These are phyloP conservation scores for Botrytis fabae DNA, from an alignment of 2,329 filamentous ascomycete species.

Conservation along the genomic window DNA sequence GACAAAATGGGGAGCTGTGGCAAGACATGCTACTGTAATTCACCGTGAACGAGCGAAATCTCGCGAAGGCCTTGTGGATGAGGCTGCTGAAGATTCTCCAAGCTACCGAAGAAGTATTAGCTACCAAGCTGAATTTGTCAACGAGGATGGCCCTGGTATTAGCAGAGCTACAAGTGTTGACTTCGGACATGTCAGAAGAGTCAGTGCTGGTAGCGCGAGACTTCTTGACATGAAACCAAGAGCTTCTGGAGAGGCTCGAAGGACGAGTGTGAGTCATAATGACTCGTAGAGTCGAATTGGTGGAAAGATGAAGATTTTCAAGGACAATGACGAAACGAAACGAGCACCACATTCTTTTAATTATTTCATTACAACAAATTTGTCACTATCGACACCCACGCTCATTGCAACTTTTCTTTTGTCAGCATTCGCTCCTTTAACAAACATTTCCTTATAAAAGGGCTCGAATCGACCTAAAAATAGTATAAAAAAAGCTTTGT, in stretches of 20 bases:
- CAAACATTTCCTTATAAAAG: slow-evolving; percentile 38
- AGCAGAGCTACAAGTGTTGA: slow-evolving; percentile 72
- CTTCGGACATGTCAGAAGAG: slow-evolving; percentile 63
- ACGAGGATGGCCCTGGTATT: slow-evolving; percentile 38
- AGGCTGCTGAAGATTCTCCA: slow-evolving; percentile 27
- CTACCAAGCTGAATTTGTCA: slow-evolving; percentile 27
- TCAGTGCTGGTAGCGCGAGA: slow-evolving; percentile 77
- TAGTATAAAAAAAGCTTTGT: slow-evolving; percentile 12
- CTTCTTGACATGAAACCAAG: slow-evolving; percentile 66
- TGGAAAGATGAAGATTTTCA: slow-evolving; percentile 20
- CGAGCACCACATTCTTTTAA: slow-evolving; percentile 40
- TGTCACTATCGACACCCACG: slow-evolving; percentile 37
- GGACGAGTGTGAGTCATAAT: slow-evolving; percentile 37
- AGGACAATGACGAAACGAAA: slow-evolving; percentile 32
- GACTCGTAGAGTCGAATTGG: not conserved
- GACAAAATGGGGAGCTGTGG: slow-evolving; percentile 41
- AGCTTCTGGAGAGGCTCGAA: slow-evolving; percentile 53
- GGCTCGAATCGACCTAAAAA: slow-evolving; percentile 15
- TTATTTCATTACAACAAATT: slow-evolving; percentile 25
- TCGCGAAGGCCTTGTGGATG: slow-evolving; percentile 53
- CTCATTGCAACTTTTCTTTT: slow-evolving; percentile 40
- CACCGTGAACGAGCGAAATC: slow-evolving; percentile 60
- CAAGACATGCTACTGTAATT: slow-evolving; percentile 62
- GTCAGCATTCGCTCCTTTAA: slow-evolving; percentile 36
- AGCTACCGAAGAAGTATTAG: slow-evolving; percentile 29